Conservation (phyloP, 2,329 filamentous ascomycete genomes). For the Cladophialophora chaetospira region DNA sequence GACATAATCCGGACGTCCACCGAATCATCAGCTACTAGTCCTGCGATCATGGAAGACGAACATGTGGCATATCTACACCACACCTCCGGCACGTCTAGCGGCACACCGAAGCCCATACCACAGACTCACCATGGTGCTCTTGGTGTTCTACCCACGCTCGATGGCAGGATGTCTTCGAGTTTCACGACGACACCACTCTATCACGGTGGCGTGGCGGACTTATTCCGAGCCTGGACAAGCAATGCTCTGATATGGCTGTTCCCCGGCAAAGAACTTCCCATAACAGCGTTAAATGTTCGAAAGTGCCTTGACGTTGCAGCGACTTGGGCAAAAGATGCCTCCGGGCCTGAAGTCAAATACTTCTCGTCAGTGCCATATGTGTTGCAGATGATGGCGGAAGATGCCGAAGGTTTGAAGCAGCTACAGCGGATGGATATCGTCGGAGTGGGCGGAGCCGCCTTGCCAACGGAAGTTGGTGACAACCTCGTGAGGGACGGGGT, state of each 20-base stretch:
- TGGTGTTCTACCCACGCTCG: conserved; percentile 56
- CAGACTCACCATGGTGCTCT: conserved; percentile 60
- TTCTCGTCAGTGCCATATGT: conserved; percentile 66
- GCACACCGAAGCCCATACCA: conserved; percentile 63
- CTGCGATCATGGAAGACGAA: conserved; percentile 23
- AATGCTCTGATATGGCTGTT: conserved; percentile 64
- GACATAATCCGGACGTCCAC: conserved; percentile 13
- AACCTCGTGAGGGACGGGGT: conserved; percentile 54
- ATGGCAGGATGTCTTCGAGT: conserved; percentile 47
- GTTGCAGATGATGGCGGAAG: conserved; percentile 55
- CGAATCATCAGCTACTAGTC: too few species aligned
- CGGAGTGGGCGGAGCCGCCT: conserved; percentile 64
- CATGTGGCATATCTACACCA: conserved; percentile 62
- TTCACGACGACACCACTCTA: conserved; percentile 69
- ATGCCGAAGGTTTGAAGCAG: conserved; percentile 44
- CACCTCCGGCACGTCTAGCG: conserved; percentile 66
- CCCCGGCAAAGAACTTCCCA: conserved; percentile 57
- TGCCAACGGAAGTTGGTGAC: conserved; percentile 57
- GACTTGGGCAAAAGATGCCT: conserved; percentile 19
- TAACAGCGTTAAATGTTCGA: conserved; percentile 58
- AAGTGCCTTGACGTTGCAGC: conserved; percentile 45
- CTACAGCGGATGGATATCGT: conserved; percentile 61
- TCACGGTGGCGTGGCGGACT: conserved; percentile 65
- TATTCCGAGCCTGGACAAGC: conserved; percentile 64
- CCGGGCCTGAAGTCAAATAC: conserved; percentile 50